Evolutionary conservation across 495 filamentous ascomycete species (phyloP), one percentile per base, ranked within the genome.

Genomic region (Aspergillus saccharolyticus): DNA sequence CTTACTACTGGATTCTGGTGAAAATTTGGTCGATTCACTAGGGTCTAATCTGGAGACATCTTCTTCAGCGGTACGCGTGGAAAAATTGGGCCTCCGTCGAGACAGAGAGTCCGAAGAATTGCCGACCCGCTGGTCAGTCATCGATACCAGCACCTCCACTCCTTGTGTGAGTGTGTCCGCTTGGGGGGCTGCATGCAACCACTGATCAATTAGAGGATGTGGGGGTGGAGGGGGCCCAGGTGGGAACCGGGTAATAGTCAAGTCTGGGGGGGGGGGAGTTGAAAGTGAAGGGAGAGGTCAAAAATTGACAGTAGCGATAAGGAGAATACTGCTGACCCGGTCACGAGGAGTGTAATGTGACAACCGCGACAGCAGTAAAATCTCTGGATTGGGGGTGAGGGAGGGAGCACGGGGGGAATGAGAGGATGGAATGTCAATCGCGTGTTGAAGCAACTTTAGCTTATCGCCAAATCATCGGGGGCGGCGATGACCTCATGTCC

Each of bases 1-100:
- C 21, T 64, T 56, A 46, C 52, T 62, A 3, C 62, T 64, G 42
- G 69, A 66, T 22, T 59, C 58, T 3, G 66, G 55, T 15, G 58
- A 60, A 18, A 61, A 54, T 55, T 53, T 42, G 10, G 52, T 57
- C 20, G 64, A 68, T 17, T 77, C 74, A 48, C 61, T 69, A 18
- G 74, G 74, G 39, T 67, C 75, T 50, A 85, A 67, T 56, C 80
- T 76, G 21, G 73, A 69, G 42, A 71, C 76, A 71, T 83, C 80
- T 66, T 83, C 83, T 58, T 72, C 71, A n/a, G 83, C 74, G 9
- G 79, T 73, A 44, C 80, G 75, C 42, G 81, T 68, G 24, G 78
- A 74, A 64, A 85, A 84, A 56, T 75, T 81, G 15, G 81, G 74
- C 42, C 74, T 68, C 60, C 64, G 69, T 46, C 74, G 69, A 67